A percentile compares a stretch with the other conserved stretches of the same genome.
Evolutionary conservation across 768 basidiomycete genomes (phyloP).

Genomic region (Tylopilus rubrobrunneus): DNA sequence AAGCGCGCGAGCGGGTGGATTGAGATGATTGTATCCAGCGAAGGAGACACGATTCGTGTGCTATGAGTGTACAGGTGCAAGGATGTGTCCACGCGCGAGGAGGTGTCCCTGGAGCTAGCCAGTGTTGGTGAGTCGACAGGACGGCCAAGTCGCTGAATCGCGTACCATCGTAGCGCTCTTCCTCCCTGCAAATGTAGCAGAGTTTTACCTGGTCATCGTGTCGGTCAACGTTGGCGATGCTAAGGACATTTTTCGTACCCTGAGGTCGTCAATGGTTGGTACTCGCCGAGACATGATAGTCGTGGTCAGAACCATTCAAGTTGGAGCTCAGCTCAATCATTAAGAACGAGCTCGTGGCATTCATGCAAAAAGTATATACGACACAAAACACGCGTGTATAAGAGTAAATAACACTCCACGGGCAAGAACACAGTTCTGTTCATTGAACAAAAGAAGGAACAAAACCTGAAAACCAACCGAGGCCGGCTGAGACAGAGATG

Average conservation of each 20-base stretch:
- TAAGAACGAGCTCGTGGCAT: constrained; percentile 11
- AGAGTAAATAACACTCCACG: background rate
- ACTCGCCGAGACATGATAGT: constrained; percentile 19
- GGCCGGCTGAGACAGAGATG: background rate
- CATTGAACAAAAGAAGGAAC: background rate
- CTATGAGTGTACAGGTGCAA: constrained; percentile 75
- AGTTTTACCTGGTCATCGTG: constrained; percentile 51
- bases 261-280: constrained; percentile 34
- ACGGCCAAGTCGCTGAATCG: background rate
- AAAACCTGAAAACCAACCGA: constrained; percentile 2
- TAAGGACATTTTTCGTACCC: constrained; percentile 13
- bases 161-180: constrained; percentile 50
- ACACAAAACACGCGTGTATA: constrained; percentile 5
- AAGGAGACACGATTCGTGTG: constrained; percentile 75
- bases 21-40: constrained; percentile 78
- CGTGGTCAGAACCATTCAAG: background rate
- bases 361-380: constrained; percentile 17
- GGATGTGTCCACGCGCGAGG: constrained; percentile 72
- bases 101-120: constrained; percentile 41
- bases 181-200: constrained; percentile 79
- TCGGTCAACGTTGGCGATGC: background rate
- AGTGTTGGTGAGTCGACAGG: background rate
- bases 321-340: background rate
- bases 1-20: constrained; percentile 45
- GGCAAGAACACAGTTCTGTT: background rate